phyloP scores from a whole-genome alignment of 495 filamentous ascomycete species.

The Penicillium cinerascens region DNA sequence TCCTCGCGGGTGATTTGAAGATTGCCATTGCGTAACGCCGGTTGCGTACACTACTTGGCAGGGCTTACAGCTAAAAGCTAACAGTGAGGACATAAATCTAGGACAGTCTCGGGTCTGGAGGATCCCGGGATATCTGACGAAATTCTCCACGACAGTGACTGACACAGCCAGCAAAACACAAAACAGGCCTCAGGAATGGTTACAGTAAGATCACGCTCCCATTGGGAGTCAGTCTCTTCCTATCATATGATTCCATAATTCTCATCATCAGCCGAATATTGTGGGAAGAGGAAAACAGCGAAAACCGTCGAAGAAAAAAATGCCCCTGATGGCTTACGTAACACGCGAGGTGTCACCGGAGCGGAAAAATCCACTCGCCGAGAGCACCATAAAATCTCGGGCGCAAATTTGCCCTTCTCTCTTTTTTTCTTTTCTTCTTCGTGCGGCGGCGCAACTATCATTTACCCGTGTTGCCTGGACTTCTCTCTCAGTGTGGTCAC shows the following conservation, averaged over 20 bases:
- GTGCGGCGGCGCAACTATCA: slow-evolving; percentile 57
- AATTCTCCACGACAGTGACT: neutral
- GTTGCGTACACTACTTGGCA: neutral
- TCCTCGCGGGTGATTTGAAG: neutral
- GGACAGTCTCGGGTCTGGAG: neutral
- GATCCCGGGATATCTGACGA: neutral
- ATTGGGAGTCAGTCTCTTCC: slow-evolving; percentile 59
- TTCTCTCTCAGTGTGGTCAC: slow-evolving; percentile 43
- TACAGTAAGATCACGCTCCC: slow-evolving; percentile 51
- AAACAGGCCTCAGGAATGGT: slow-evolving; percentile 45
- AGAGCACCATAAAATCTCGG: slow-evolving; percentile 1
- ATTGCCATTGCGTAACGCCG: neutral
- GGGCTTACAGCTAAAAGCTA: neutral
- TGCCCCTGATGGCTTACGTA: slow-evolving; percentile 3
- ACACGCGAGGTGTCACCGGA: neutral
- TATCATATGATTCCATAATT: slow-evolving; percentile 51
- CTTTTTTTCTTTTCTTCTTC: slow-evolving; percentile 50
- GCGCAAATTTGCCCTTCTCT: slow-evolving; percentile 27
- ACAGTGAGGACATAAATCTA: neutral
- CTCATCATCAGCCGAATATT: slow-evolving; percentile 53
- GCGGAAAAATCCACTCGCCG: slow-evolving; percentile 13
- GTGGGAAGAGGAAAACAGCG: slow-evolving; percentile 14
- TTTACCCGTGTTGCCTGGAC: slow-evolving; percentile 54
- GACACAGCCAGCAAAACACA: slow-evolving; percentile 3
- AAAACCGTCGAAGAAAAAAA: slow-evolving; percentile 5